Base-by-base conservation (phyloP, 768 basidiomycete species). In the Mycena kentingensis region DNA sequence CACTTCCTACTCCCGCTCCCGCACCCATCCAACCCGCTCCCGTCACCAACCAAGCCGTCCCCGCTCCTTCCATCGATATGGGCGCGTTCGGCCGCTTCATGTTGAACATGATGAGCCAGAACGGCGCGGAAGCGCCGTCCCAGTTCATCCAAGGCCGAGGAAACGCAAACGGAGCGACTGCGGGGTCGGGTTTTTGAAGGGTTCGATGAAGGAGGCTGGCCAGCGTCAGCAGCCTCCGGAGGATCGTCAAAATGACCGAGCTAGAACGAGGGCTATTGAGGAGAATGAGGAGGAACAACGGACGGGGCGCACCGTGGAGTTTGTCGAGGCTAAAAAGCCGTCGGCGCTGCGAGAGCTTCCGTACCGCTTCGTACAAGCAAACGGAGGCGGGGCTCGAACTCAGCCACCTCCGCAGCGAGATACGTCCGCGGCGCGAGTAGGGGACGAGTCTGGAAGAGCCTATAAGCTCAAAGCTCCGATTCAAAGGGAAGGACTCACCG, bases 141-240 rank as follows among this genome's bases (percentile, higher is more conserved):
- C 47, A 48, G 29, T 44, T 42, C 18, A 15, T 54, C 4, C 46
- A 54, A 12, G n/a, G n/a, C n/a, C 42, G 46, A n/a, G 47, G 43
- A 2, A 18, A 15, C 6, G 35, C 36, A 3, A 12, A 12, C 38
- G 25, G n/a, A 26, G 49, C 1, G 32, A 45, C 6, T n/a, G n/a
- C n/a, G n/a, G n/a, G n/a, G n/a, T n/a, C 46, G 52, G 52, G 45
- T 54, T 49, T 54, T 54, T 54, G 42, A 35, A 43, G 22, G 46
- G 31, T 34, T 32, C 46, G 31, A 46, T 28, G 46, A 54, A 19
- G 32, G 52, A 54, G 52, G 46, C 25, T 18, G 12, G 46, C 26
- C 22, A 11, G 13, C 24, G 39, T 24, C 22, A 24, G 2, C 46
- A 26, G 39, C 52, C 52, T 48, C 52, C 31, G 26, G 52, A 54